Base-by-base conservation (phyloP, 495 filamentous ascomycete genomes). In the Aspergillus cavernicola region DNA sequence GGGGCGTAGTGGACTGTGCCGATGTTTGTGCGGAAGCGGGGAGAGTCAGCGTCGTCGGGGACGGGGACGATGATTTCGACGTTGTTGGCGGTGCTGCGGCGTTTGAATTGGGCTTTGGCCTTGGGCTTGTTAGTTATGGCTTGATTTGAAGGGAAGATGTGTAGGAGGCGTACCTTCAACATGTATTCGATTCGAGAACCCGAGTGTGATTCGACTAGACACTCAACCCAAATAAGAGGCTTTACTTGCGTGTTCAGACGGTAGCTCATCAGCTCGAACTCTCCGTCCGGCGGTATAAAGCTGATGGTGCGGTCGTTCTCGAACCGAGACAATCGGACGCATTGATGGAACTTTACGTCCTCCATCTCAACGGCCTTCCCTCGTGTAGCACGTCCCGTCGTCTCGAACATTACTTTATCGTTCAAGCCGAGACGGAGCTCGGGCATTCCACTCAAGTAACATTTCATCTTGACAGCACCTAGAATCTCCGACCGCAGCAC, bases 361-460 rank as follows among this genome's bases (percentile, higher is more conserved):
- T 99, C 95, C 95, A 99, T 99, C 72, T 99, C 95, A 48, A 99
- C 92, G 10, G 93, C 89, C 71, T 99, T 99, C 43, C 95, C 95
- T 65, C 95, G 74, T 45, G 91, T 96, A 8, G 95, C 91, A 47
- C 95, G 81, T 12, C 95, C 95, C 8, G 95, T 99, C 26, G 90
- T 93, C 74, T 99, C 95, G 65, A 99, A 99, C 95, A 99, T 99
- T 61, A 89, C 95, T 69, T 99, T 99, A 72, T 99, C 95, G 76
- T 99, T 99, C 59, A 99, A 69, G 0, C 95, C 95, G 36, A 99
- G 69, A 42, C 95, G 87, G 60, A 99, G 73, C 68, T 99, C 95
- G 6, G 95, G 95, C 95, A 99, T 99, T 26, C 95, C 95, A 46
- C 89, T 95, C 26, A 99, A 81, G 68, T 97, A 99, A 73, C 95